Evolutionary conservation across 371 early-diverging fungal genomes (phyloP), one percentile per base, ranked within the genome.

Genomic region (Zancudomyces culisetae): DNA sequence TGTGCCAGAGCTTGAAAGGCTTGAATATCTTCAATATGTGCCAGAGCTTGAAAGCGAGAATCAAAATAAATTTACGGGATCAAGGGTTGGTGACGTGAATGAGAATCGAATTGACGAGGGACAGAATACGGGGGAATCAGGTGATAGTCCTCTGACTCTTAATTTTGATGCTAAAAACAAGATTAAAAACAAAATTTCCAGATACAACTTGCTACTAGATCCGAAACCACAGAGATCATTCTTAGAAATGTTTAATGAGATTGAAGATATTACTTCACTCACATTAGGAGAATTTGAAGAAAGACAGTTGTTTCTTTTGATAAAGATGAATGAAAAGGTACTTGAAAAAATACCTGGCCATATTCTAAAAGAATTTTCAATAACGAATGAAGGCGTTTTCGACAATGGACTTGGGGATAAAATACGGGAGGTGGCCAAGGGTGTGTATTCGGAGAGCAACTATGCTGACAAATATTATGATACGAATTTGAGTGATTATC

Each of bases 201-300:
- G 1, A 21, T 22, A 15, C n/a, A 18, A 42, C 46, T 51, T 47
- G 20, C 43, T 50, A 13, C 45, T 63, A 53, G 51, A 49, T 30
- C 47, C 65, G 4, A 49, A 29, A 19, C 48, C 52, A 3, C 65
- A 57, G 45, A 60, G 54, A 47, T 55, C 58, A 35, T 65, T 60
- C 29, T 53, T 55, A 27, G 63, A 65, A 39, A 59, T 61, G n/a
- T 64, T 65, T 42, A 65, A 65, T 54, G 64, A 64, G 53, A 49
- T 62, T 8, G 49, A 49, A 21, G 62, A 55, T 27, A 19, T 45
- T 1, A 23, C 12, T 23, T n/a, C n/a, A 2, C 6, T 65, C 0
- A 43, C 19, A 22, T 47, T 65, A 45, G 45, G 45, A 1, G 41
- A 53, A 4, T 28, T 35, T 12, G 53, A 60, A 52, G 53, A 60